Conservation (phyloP, 345 rosid genomes). For the Aquilaria malaccensis region DNA sequence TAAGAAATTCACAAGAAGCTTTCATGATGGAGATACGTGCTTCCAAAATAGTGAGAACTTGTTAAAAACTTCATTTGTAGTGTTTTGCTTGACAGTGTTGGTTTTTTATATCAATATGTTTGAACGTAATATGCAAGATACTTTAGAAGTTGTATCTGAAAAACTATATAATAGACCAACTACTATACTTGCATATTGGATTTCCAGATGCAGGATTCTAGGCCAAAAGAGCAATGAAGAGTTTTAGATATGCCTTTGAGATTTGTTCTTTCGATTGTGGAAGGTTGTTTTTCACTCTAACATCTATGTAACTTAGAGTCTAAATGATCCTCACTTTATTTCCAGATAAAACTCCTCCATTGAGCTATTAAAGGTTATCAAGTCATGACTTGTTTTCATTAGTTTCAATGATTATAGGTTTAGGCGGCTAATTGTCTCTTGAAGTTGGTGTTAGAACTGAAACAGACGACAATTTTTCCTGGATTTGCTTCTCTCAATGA, state of each 20-base stretch:
- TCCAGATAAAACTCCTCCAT: too few species aligned
- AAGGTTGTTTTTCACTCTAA: too few species aligned
- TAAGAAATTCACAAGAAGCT: slow-evolving; percentile 80
- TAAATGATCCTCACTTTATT: too few species aligned
- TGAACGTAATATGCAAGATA: too few species aligned
- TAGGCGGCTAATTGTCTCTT: slow-evolving; percentile 86
- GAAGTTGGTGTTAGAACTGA: slow-evolving; percentile 79
- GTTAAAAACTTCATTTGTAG: not conserved
- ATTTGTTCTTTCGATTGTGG: too few species aligned
- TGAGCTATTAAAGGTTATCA: not conserved
- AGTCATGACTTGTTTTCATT: not conserved
- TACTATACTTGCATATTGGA: not conserved
- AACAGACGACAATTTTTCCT: slow-evolving; percentile 80
- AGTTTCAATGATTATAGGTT: slow-evolving; percentile 33
- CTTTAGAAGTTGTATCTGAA: too few species aligned
- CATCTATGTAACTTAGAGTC: too few species aligned
- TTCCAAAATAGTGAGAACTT: slow-evolving; percentile 60
- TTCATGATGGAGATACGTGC: slow-evolving; percentile 98
- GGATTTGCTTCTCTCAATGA: slow-evolving; percentile 89
- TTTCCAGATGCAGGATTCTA: not conserved
- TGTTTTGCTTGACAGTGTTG: too few species aligned
- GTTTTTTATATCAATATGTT: too few species aligned
- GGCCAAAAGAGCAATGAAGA: not conserved
- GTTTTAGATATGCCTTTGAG: not conserved
- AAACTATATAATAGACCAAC: too few species aligned